Evolutionary conservation across 2,329 filamentous ascomycete genomes (phyloP).

Genomic region (Zasmidium citrigriseum): DNA sequence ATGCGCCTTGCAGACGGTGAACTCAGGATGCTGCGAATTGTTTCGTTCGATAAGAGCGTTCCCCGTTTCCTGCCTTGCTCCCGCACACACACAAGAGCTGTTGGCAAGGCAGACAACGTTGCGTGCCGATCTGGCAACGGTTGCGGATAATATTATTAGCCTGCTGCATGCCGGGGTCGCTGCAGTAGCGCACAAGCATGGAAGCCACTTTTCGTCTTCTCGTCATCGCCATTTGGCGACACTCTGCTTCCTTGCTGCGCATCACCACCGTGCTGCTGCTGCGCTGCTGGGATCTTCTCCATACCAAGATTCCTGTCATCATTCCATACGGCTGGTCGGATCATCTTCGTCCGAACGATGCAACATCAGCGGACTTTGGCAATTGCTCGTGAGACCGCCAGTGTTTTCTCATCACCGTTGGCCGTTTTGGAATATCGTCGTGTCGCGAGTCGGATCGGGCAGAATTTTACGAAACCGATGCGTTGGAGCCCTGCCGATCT

Average conservation of each 20-base stretch:
- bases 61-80: too few relatives aligned
- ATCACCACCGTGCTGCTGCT: too few relatives aligned
- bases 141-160: neutral
- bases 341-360: too few relatives aligned
- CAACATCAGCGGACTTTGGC: too few relatives aligned
- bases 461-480: neutral
- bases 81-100: too few relatives aligned
- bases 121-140: neutral
- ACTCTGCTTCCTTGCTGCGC: neutral
- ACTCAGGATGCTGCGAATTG: neutral
- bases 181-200: neutral
- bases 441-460: neutral
- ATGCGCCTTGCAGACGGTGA: too few relatives aligned
- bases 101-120: neutral
- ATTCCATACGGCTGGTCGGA: too few relatives aligned
- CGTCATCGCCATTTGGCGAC: neutral
- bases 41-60: neutral
- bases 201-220: neutral
- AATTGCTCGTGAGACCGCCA: too few relatives aligned
- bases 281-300: neutral
- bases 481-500: slow-evolving; percentile 7
- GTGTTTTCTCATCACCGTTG: too few relatives aligned
- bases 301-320: neutral
- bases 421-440: too few relatives aligned
- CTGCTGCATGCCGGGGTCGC: neutral